Evolutionary conservation across 78 protist genomes (phyloP).

Genomic region (Dictyostelium brefeldianum): DNA sequence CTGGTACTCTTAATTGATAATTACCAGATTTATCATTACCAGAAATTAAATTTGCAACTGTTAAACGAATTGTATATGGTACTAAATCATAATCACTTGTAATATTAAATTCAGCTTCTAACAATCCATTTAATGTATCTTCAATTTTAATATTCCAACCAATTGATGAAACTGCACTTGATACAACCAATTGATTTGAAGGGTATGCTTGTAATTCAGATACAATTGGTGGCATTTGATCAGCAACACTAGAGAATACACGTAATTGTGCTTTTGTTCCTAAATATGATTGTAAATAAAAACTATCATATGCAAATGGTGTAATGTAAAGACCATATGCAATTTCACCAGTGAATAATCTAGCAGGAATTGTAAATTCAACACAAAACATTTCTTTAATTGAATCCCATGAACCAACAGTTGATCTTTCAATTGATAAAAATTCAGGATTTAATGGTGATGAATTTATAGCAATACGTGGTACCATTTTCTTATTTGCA

Average conservation of each 20-base stretch:
- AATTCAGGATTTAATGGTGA: not conserved
- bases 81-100: constrained; percentile 11
- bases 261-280: constrained; percentile 13
- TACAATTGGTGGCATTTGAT: constrained; percentile 20
- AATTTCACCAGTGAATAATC: not conserved
- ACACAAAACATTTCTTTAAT: not conserved
- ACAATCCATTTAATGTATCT: constrained; percentile 35
- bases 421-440: not conserved
- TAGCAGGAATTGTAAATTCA: not conserved
- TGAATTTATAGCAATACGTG: not conserved
- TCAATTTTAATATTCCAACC: constrained; percentile 38
- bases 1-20: constrained; percentile 19
- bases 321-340: not conserved
- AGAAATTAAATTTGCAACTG: not conserved
- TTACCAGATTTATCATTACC: constrained; percentile 27
- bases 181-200: not conserved
- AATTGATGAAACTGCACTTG: not conserved
- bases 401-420: not conserved
- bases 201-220: not conserved
- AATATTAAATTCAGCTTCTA: constrained; percentile 4
- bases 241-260: constrained; percentile 3
- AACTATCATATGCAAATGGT: not conserved
- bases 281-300: not conserved
- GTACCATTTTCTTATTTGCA: not conserved
- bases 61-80: constrained; percentile 4